Conservation (phyloP, 768 basidiomycete genomes). For the Pisolithus orientalis region DNA sequence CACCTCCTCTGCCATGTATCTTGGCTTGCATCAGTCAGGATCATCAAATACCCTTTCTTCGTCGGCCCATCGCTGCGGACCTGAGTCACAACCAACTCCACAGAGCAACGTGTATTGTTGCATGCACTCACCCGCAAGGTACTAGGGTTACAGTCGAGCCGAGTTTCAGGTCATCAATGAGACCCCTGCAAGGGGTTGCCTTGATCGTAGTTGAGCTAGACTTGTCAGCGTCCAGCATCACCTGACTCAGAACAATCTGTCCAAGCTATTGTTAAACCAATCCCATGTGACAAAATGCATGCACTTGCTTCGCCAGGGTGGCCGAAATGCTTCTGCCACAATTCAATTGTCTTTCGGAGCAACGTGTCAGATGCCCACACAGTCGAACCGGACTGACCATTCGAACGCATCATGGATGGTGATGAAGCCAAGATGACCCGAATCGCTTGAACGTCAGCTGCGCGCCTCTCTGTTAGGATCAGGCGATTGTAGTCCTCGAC, state of each 20-base stretch:
- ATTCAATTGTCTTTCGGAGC: conserved; percentile 55
- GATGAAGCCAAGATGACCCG: conserved; percentile 65
- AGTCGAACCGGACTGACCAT: conserved; percentile 42
- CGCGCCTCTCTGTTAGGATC: conserved; percentile 62
- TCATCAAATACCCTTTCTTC: conserved; percentile 78
- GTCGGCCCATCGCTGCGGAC: conserved; percentile 64
- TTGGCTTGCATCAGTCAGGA: conserved; percentile 74
- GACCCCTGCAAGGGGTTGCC: conserved; percentile 28
- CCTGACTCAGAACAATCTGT: conserved; percentile 76
- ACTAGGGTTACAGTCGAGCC: conserved; percentile 69
- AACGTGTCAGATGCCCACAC: conserved; percentile 62
- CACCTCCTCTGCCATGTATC: conserved; percentile 79
- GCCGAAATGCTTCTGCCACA: conserved; percentile 86
- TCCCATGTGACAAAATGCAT: conserved; percentile 1
- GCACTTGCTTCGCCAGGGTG: conserved; percentile 62
- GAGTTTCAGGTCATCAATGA: conserved; percentile 55
- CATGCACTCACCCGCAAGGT: conserved; percentile 53
- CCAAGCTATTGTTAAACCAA: conserved; percentile 10
- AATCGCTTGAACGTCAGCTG: conserved; percentile 88
- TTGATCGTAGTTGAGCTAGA: conserved; percentile 5
- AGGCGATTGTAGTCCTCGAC: conserved; percentile 81
- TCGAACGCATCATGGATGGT: conserved; percentile 37
- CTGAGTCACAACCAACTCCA: not conserved
- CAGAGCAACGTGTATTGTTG: not conserved
- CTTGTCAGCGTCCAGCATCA: conserved; percentile 51